Percentiles rank a stretch among this genome's conserved stretches.
These are phyloP conservation scores for Cytospora mali DNA, from an alignment of 2,329 filamentous ascomycete species.

Conservation along the genomic window DNA sequence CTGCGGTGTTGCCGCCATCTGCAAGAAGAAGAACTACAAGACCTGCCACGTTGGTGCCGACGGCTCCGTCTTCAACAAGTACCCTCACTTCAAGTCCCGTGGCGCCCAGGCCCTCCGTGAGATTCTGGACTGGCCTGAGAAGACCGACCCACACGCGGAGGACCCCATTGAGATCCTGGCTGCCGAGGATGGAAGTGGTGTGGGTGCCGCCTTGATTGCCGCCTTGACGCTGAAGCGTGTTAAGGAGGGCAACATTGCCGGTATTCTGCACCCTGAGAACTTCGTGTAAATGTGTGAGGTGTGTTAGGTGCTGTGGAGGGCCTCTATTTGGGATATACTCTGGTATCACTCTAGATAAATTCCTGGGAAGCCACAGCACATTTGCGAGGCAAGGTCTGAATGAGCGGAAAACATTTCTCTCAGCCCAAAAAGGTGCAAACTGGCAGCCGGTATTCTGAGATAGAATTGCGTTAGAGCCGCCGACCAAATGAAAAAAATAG, in stretches of 20 bases:
- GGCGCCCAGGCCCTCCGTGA: slow-evolving; percentile 88
- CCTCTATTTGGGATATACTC: neutral
- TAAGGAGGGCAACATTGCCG: slow-evolving; percentile 63
- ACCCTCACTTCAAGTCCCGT: slow-evolving; percentile 94
- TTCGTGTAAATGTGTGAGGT: slow-evolving; percentile 46
- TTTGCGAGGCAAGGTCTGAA: neutral
- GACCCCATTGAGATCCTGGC: slow-evolving; percentile 87
- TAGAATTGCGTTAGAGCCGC: slow-evolving; percentile 33
- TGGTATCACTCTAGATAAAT: slow-evolving; percentile 4
- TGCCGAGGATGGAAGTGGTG: slow-evolving; percentile 94
- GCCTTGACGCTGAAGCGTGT: slow-evolving; percentile 68
- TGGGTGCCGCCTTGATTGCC: slow-evolving; percentile 95
- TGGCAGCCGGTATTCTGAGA: slow-evolving; percentile 69
- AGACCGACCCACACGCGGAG: slow-evolving; percentile 68
- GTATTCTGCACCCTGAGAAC: slow-evolving; percentile 67
- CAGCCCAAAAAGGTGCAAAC: slow-evolving; percentile 74
- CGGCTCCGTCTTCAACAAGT: slow-evolving; percentile 98
- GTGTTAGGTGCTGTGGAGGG: neutral
- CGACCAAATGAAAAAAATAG: slow-evolving; percentile 25
- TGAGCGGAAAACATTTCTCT: slow-evolving; percentile 22
- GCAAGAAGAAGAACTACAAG: slow-evolving; percentile 90
- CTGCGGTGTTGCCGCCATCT: slow-evolving; percentile 94
- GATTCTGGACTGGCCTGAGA: slow-evolving; percentile 90
- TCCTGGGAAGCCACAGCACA: neutral
- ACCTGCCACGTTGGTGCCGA: slow-evolving; percentile 94